phyloP scores from a whole-genome alignment of 106 monocot genomes.

The Alisma plantagoaquatica region DNA sequence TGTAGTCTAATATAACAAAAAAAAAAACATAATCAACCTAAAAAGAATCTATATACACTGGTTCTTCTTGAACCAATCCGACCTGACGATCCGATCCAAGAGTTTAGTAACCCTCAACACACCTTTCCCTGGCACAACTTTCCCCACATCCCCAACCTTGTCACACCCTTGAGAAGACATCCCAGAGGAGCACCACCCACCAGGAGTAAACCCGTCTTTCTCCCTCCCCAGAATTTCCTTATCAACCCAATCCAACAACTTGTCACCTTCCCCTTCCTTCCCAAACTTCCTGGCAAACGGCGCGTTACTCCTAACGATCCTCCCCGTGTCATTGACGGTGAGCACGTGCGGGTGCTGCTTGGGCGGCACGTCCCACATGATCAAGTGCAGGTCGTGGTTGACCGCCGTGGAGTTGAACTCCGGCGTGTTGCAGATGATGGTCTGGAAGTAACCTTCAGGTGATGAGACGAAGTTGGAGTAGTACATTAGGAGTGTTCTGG shows the following conservation, averaged over 20 bases:
- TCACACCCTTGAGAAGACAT: too few relatives aligned
- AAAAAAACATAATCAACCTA: too few relatives aligned
- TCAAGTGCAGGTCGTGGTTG: constrained; percentile 84
- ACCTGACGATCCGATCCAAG: too few relatives aligned
- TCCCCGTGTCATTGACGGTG: constrained; percentile 16
- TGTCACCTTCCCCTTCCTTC: constrained; percentile 27
- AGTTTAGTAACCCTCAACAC: too few relatives aligned
- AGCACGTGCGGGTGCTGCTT: constrained; percentile 72
- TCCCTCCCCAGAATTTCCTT: constrained; percentile 32
- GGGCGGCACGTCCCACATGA: constrained; percentile 70
- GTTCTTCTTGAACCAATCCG: too few relatives aligned
- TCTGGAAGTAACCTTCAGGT: constrained; percentile 92
- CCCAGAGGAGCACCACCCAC: too few relatives aligned
- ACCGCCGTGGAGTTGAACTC: constrained; percentile 40
- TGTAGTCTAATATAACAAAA: too few relatives aligned
- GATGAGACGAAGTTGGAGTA: constrained; percentile 91
- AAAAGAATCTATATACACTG: too few relatives aligned
- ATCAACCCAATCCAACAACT: constrained; percentile 55
- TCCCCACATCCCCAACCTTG: too few relatives aligned
- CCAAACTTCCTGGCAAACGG: constrained; percentile 79
- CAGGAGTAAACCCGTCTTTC: constrained; percentile 7
- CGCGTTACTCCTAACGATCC: constrained; percentile 49
- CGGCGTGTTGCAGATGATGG: constrained; percentile 56
- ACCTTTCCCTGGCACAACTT: too few relatives aligned
- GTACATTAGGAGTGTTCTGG: constrained; percentile 85